These are phyloP conservation scores for Dendrocalamus sinicus DNA, from an alignment of 176 grass and related monocot genomes.

Conservation along the genomic window DNA sequence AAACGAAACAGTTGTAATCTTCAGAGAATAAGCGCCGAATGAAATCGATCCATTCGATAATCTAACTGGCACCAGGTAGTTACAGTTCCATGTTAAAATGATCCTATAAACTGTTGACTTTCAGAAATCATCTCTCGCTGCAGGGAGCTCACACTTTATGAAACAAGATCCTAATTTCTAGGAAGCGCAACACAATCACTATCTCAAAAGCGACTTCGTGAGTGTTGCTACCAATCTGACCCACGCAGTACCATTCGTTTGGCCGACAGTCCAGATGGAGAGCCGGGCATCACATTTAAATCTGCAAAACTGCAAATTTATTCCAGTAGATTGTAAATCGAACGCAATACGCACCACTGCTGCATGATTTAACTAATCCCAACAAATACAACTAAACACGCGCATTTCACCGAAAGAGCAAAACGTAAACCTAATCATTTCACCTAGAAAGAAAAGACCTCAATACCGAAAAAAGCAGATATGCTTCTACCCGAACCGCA, in stretches of 20 bases:
- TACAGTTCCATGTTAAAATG: background rate
- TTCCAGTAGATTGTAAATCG: conserved; percentile 5
- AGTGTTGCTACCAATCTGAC: background rate
- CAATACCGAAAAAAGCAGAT: background rate
- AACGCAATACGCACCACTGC: background rate
- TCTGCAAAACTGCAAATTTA: background rate
- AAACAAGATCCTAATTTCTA: conserved; percentile 43
- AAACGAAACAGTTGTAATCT: background rate
- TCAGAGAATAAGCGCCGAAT: background rate
- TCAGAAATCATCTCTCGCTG: background rate
- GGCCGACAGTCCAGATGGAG: background rate
- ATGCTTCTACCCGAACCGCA: background rate
- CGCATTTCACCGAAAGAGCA: background rate
- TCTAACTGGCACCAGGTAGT: background rate
- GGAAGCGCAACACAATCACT: background rate
- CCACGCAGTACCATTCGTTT: background rate
- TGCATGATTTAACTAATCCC: background rate
- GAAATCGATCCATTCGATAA: background rate
- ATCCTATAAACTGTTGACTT: background rate
- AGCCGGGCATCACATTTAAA: conserved; percentile 28
- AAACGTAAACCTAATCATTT: conserved; percentile 32
- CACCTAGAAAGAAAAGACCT: background rate
- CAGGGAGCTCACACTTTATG: background rate
- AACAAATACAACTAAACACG: background rate
- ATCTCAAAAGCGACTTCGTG: background rate